A percentile compares a stretch with the other conserved stretches of the same genome.
Conservation (phyloP, 2,329 filamentous ascomycete species). For the Trichophyton rubrum region DNA sequence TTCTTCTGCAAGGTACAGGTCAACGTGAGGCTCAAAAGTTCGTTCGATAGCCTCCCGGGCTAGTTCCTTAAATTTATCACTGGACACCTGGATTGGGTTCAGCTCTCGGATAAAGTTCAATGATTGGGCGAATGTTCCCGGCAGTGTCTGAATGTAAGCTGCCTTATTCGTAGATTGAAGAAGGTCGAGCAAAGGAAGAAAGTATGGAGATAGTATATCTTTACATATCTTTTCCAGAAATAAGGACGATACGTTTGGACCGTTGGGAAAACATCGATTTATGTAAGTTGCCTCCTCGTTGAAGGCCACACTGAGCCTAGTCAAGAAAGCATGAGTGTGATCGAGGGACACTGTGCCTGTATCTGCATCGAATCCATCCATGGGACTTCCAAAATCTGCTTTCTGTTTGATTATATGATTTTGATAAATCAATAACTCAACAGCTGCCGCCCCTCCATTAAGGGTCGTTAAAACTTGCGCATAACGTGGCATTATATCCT, state of each 20-base stretch:
- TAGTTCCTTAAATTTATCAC: slow-evolving; percentile 49
- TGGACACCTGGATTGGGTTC: slow-evolving; percentile 48
- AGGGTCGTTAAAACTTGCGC: slow-evolving; percentile 71
- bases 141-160: slow-evolving; percentile 72
- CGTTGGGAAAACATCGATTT: slow-evolving; percentile 64
- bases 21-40: slow-evolving; percentile 85
- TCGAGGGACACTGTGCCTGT: slow-evolving; percentile 61
- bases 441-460: slow-evolving; percentile 64
- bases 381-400: slow-evolving; percentile 57
- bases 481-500: slow-evolving; percentile 79
- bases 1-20: slow-evolving; percentile 85
- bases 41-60: slow-evolving; percentile 55
- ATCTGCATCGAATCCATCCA: slow-evolving; percentile 65
- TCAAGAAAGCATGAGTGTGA: slow-evolving; percentile 72
- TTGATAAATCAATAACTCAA: slow-evolving; percentile 80
- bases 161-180: slow-evolving; percentile 62
- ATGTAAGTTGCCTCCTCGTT: slow-evolving; percentile 76
- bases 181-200: slow-evolving; percentile 76
- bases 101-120: slow-evolving; percentile 64
- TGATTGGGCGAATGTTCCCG: slow-evolving; percentile 77
- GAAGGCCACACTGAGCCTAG: slow-evolving; percentile 57
- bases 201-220: slow-evolving; percentile 71
- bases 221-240: slow-evolving; percentile 75
- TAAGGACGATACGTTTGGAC: slow-evolving; percentile 57
- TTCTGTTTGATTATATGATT: slow-evolving; percentile 70